Base-by-base conservation (phyloP, 2,329 filamentous ascomycete genomes). In the Colletotrichum orchidophilum region DNA sequence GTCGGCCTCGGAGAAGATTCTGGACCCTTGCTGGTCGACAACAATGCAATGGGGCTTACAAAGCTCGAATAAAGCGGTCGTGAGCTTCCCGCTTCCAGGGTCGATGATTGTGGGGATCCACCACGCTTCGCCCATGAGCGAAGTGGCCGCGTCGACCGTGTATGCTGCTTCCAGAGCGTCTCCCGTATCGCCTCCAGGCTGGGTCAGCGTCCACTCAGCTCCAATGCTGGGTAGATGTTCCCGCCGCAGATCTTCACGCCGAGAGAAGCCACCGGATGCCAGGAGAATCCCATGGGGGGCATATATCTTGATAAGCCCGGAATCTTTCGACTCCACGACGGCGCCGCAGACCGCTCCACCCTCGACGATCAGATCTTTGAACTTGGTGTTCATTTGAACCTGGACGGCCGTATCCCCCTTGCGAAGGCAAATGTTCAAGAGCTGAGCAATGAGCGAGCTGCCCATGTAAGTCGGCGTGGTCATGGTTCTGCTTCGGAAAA, bases 1-100 rank as follows among this genome's bases (percentile, higher is more conserved):
- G 57, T 77, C 74, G 2, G 80, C 71, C 74, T 82, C 81, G 71
- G 81, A 80, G 55, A 77, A 69, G 72, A 81, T 81, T 9, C 80
- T 75, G 33, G 74, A 57, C 15, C 79, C 80, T n/a, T 70, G 60
- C 15, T 71, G 63, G 70, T 82, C 80, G 31, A 82, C 79, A 33
- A 81, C 78, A 54, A 82, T 80, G 2, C 74, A 76, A 71, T 78
- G 77, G 18, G 81, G 81, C 35, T 75, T 72, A 3, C 73, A 74
- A 29, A 78, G 76, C 9, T 80, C 80, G 35, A 74, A 76, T 1
- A 79, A 68, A 57, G 69, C 68, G 66, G 75, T 80, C 35, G 71
- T 73, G 42, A 49, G 52, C 24, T 63, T 39, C 11, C 67, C 66
- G 12, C 65, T 73, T 18, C 46, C 67, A 7, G 79, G 80, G 63